Evolutionary conservation across 208 protist species (phyloP), one percentile per base, ranked within the genome.

Genomic region (Acanthamoeba quina): DNA sequence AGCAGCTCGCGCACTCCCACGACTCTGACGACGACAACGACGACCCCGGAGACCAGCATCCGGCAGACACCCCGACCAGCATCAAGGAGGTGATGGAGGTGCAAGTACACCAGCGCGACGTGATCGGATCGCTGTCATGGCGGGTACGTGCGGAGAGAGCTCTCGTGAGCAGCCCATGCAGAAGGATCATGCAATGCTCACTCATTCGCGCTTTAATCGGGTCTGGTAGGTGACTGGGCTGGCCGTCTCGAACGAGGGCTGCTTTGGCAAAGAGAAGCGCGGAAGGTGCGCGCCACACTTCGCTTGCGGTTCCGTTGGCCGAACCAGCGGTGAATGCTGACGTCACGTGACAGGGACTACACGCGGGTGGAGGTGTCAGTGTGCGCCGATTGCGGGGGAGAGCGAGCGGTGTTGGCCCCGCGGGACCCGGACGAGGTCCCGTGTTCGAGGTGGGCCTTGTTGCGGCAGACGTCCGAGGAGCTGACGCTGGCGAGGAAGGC

Each of bases 41-140:
- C 82, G 82, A 83, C 26, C 29, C 9, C 37, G 29, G 34, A 13
- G 29, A 83, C 15, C 31, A 26, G 13, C 41, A 83, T 2, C 21
- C 21, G 19, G n/a, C 17, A 80, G 70, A 26, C 34, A 47, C 11
- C 3, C 5, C 21, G 3, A 49, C 34, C 44, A 47, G 37, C 37
- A 58, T 89, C 49, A 17, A 21, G 34, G 82, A 89, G n/a, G 82
- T 89, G 29, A 89, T 89, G 82, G 82, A 89, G 31, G 44, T 89
- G n/a, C 82, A 89, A 34, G 54, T 29, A 34, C 82, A 66, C 54
- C 9, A 44, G 19, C 21, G 82, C 11, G n/a, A 89, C 19, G 26
- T 21, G 31, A 66, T 89, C 13, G 82, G 54, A 19, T 17, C 15
- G 7, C 11, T 68, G 82, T 89, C 82, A 13, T 89, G 47, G 54